Conservation (phyloP, 176 grass and related monocot species). For the Triticum turgidum region DNA sequence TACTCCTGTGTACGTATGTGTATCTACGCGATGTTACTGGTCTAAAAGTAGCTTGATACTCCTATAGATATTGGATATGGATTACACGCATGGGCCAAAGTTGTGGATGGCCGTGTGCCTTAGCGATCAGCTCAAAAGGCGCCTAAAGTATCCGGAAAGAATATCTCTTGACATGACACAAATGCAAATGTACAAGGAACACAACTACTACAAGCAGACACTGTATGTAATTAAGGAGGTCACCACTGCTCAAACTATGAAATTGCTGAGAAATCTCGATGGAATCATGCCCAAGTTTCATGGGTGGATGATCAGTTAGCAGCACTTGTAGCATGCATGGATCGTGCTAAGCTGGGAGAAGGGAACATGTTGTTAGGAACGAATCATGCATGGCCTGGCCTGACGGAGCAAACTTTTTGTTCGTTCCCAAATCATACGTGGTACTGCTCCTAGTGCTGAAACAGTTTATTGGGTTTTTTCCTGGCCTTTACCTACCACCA, state of each 20-base stretch:
- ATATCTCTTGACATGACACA: conserved; percentile 12
- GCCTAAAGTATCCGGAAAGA: not conserved
- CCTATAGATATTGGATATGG: conserved; percentile 12
- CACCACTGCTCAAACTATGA: not conserved
- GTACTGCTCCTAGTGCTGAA: not conserved
- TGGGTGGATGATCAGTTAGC: not conserved
- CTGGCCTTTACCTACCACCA: conserved; percentile 35
- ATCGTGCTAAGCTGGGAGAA: not conserved
- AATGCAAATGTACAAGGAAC: not conserved
- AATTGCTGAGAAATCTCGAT: not conserved
- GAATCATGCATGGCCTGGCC: not conserved
- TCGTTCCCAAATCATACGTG: not conserved
- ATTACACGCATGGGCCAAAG: conserved; percentile 33
- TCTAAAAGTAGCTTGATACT: conserved; percentile 10
- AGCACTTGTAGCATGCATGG: not conserved
- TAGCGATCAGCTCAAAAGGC: conserved; percentile 28
- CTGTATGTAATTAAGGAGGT: not conserved
- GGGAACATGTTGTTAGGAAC: not conserved
- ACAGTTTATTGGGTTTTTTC: not conserved
- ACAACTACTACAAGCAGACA: not conserved
- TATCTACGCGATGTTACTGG: not conserved
- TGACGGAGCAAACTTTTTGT: not conserved
- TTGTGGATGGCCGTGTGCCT: conserved; percentile 9
- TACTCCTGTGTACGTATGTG: not conserved
- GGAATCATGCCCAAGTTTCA: not conserved